phyloP scores from a whole-genome alignment of 164 flowering plant species.

The Brasenia schreberi region DNA sequence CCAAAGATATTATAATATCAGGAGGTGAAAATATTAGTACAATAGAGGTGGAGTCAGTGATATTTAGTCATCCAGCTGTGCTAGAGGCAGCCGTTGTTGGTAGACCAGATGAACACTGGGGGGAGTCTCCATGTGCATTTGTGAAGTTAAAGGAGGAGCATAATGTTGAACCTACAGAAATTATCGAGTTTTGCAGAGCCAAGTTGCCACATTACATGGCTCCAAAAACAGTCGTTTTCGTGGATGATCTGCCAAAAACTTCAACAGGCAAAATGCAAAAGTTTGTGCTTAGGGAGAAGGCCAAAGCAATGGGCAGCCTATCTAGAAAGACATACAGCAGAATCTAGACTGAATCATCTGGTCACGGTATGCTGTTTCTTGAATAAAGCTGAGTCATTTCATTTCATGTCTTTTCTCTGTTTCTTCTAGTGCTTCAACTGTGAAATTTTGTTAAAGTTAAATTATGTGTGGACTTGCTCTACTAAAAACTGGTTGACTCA shows the following conservation, averaged over 20 bases:
- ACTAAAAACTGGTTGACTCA: too few relatives aligned
- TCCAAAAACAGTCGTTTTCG: slow-evolving; percentile 34
- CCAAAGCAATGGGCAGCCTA: slow-evolving; percentile 26
- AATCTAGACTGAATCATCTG: too few relatives aligned
- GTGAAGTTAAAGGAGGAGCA: slow-evolving; percentile 38
- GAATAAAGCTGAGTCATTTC: too few relatives aligned
- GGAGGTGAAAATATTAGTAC: slow-evolving; percentile 40
- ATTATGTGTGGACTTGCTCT: too few relatives aligned
- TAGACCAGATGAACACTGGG: slow-evolving; percentile 21
- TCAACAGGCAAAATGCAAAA: slow-evolving; percentile 63
- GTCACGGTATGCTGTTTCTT: too few relatives aligned
- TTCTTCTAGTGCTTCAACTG: too few relatives aligned
- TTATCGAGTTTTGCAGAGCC: slow-evolving; percentile 32
- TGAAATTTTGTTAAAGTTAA: too few relatives aligned
- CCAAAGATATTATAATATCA: slow-evolving; percentile 28
- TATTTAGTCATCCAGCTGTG: slow-evolving; percentile 38
- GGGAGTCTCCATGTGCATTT: slow-evolving; percentile 51
- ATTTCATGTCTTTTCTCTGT: too few relatives aligned
- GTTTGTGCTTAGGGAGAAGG: slow-evolving; percentile 39
- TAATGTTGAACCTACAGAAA: slow-evolving; percentile 20
- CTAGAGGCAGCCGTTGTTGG: slow-evolving; percentile 68
- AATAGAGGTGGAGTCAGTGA: slow-evolving; percentile 46
- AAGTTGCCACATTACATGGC: slow-evolving; percentile 41
- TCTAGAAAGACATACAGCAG: slow-evolving; percentile 10
- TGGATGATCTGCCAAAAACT: slow-evolving; percentile 37